phyloP scores from a whole-genome alignment of 257 asterid species.

The Fraxinus pennsylvanica region DNA sequence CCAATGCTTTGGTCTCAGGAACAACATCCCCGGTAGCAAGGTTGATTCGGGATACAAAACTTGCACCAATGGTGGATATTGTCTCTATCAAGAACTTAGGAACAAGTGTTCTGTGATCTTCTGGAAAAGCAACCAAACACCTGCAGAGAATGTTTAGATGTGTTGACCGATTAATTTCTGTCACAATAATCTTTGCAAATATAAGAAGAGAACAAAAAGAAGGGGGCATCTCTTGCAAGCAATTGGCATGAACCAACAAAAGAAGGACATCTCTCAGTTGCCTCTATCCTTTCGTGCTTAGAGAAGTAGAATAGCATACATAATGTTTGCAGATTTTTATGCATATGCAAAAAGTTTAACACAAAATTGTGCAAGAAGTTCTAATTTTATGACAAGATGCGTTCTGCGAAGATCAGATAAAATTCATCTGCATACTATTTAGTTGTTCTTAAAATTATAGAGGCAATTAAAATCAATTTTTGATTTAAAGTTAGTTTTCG shows the following conservation, averaged over 20 bases:
- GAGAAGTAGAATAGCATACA: background rate
- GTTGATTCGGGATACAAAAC: slow-evolving; percentile 81
- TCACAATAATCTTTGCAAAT: background rate
- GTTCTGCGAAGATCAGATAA: background rate
- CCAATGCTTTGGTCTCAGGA: slow-evolving; percentile 91
- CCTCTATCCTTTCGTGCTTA: background rate
- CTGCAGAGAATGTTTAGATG: slow-evolving; percentile 40
- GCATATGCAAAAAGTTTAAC: background rate
- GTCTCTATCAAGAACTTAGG: slow-evolving; percentile 81
- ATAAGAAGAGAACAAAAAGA: slow-evolving; percentile 10
- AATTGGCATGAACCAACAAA: background rate
- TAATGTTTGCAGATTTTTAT: background rate
- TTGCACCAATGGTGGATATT: slow-evolving; percentile 66
- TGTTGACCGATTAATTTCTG: slow-evolving; percentile 17
- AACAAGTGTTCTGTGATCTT: slow-evolving; percentile 79
- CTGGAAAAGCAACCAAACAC: slow-evolving; percentile 93
- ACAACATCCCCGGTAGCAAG: slow-evolving; percentile 87
- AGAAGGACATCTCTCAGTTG: background rate
- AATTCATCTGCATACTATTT: background rate
- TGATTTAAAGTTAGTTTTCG: background rate
- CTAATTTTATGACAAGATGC: background rate
- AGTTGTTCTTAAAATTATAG: background rate
- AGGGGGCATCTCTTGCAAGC: background rate
- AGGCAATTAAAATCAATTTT: background rate
- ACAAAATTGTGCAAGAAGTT: background rate